Evolutionary conservation across 2,329 filamentous ascomycete species (phyloP).

Genomic region (Clonostachys sp.): DNA sequence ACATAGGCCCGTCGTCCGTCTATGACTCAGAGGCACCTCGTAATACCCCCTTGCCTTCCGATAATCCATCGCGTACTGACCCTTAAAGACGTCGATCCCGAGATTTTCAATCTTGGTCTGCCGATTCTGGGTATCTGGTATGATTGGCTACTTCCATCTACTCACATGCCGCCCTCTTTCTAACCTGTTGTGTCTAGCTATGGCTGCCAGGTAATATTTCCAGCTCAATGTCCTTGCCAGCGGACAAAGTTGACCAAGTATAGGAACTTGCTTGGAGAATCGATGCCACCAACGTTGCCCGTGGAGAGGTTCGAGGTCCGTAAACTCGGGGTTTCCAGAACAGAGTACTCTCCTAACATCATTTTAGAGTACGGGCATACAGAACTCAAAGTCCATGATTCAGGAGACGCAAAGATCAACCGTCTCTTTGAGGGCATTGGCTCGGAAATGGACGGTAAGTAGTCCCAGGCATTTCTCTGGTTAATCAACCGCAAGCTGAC

Average conservation of each 20-base stretch:
- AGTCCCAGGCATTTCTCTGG: neutral
- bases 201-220: constrained; percentile 30
- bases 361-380: constrained; percentile 64
- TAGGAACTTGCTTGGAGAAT: constrained; percentile 62
- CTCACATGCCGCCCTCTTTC: too few relatives aligned
- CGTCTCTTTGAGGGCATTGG: constrained; percentile 71
- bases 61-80: constrained; percentile 3
- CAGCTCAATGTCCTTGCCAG: too few relatives aligned
- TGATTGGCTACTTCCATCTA: too few relatives aligned
- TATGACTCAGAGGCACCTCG: constrained; percentile 70
- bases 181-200: constrained; percentile 44
- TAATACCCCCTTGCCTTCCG: constrained; percentile 14
- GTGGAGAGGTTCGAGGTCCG: constrained; percentile 32
- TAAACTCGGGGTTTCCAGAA: neutral
- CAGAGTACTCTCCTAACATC: neutral
- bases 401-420: constrained; percentile 52
- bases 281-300: constrained; percentile 54
- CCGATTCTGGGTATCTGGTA: constrained; percentile 12
- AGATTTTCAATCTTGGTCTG: constrained; percentile 54
- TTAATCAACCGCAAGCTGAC: neutral
- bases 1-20: constrained; percentile 57
- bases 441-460: constrained; percentile 2
- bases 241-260: too few relatives aligned
- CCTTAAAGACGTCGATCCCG: constrained; percentile 64
- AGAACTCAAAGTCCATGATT: constrained; percentile 36